A percentile compares a stretch with the other conserved stretches of the same genome.
Evolutionary conservation across 768 basidiomycete genomes (phyloP).

Genomic region (Tephrocybe sp.): DNA sequence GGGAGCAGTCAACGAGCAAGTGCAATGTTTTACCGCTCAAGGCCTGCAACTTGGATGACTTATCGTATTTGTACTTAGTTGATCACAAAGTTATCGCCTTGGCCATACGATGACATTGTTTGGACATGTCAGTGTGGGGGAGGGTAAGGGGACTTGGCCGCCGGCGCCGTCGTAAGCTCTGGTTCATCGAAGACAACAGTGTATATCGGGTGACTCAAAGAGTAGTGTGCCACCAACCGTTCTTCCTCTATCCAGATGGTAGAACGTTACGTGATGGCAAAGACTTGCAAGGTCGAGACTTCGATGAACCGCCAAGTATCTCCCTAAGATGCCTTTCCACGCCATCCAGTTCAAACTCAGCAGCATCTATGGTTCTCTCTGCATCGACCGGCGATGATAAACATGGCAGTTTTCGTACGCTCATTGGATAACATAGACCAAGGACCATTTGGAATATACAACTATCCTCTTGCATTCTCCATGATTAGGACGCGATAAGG

Average conservation of each 20-base stretch:
- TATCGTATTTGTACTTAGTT: too few species aligned
- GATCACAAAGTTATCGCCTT: too few species aligned
- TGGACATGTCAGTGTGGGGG: too few species aligned
- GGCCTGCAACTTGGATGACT: too few species aligned
- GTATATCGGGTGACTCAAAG: constrained; percentile 31
- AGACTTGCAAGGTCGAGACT: constrained; percentile 40
- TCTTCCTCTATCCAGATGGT: constrained; percentile 36
- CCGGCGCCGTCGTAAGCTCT: constrained; percentile 39
- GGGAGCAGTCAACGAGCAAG: too few species aligned
- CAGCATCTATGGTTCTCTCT: constrained; percentile 42
- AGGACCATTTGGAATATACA: constrained; percentile 41
- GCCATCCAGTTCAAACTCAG: constrained; percentile 52
- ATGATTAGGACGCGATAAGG: constrained; percentile 41
- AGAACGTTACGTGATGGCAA: constrained; percentile 41
- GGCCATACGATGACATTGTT: too few species aligned
- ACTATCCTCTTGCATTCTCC: constrained; percentile 46
- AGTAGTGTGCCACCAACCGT: constrained; percentile 31
- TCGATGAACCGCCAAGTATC: constrained; percentile 34
- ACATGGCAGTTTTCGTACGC: constrained; percentile 28
- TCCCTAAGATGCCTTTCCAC: constrained; percentile 32
- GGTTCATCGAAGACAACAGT: constrained; percentile 33
- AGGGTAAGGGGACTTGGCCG: too few species aligned
- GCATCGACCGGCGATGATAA: constrained; percentile 40
- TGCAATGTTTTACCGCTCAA: too few species aligned
- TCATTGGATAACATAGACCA: constrained; percentile 49